Evolutionary conservation across 2,329 filamentous ascomycete species (phyloP).

Genomic region (Byssoonygena ceratinophila): DNA sequence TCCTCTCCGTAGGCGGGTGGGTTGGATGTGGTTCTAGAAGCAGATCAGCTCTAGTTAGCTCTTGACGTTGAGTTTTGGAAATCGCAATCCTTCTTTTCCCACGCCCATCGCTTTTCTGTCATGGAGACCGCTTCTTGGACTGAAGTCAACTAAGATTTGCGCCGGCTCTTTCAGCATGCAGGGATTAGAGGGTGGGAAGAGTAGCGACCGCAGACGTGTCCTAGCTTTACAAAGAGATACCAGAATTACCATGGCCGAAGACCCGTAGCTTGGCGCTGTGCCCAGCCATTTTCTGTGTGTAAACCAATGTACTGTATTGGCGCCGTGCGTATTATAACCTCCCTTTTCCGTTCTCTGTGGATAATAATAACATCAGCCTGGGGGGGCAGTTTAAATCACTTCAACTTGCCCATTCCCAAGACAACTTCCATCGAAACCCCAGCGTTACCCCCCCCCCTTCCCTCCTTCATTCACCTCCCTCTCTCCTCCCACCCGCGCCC

Average conservation of each 20-base stretch:
- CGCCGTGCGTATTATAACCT: not conserved
- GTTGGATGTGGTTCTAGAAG: not conserved
- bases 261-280: not conserved
- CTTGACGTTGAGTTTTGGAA: not conserved
- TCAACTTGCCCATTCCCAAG: not conserved
- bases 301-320: not conserved
- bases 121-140: not conserved
- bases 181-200: not conserved
- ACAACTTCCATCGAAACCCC: not conserved
- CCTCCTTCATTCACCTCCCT: not conserved
- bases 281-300: not conserved
- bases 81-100: not conserved
- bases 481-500: not conserved
- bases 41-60: not conserved
- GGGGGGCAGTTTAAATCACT: not conserved
- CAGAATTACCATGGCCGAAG: not conserved
- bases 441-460: not conserved
- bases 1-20: not conserved
- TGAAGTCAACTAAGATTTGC: not conserved
- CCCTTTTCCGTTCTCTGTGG: not conserved
- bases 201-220: not conserved
- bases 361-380: not conserved
- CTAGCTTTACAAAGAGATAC: not conserved
- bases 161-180: not conserved
- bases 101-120: not conserved